These are phyloP conservation scores for Magnusiomyces starmeri DNA, from an alignment of 1,139 yeast genomes.

Conservation along the genomic window DNA sequence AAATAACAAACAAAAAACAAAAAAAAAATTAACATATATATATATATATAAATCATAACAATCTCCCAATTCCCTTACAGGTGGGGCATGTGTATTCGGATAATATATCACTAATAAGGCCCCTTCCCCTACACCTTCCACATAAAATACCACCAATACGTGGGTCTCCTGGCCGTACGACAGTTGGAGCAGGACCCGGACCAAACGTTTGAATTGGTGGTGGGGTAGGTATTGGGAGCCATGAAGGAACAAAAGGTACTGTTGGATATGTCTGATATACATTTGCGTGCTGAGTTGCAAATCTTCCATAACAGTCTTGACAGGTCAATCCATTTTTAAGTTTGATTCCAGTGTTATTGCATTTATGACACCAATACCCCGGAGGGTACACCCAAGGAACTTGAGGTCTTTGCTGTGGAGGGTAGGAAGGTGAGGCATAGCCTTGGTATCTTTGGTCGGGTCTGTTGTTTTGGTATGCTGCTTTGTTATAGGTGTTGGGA, in stretches of 20 bases:
- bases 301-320: conserved; percentile 62
- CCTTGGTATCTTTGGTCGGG: conserved; percentile 16
- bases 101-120: conserved; percentile 39
- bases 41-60: conserved; percentile 15
- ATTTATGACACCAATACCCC: conserved; percentile 56
- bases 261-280: not conserved
- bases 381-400: conserved; percentile 68
- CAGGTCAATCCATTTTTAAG: conserved; percentile 59
- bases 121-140: conserved; percentile 71
- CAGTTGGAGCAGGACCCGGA: not conserved
- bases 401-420: conserved; percentile 20
- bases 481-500: conserved; percentile 9
- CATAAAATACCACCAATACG: conserved; percentile 73
- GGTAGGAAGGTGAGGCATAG: conserved; percentile 21
- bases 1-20: not conserved
- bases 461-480: conserved; percentile 17
- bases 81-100: conserved; percentile 29
- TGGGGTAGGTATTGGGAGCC: conserved; percentile 10
- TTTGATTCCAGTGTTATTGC: conserved; percentile 71
- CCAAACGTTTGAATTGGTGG: not conserved
- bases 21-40: not conserved
- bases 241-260: not conserved
- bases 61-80: conserved; percentile 65
- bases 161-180: conserved; percentile 59
- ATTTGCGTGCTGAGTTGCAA: conserved; percentile 38